Conservation (phyloP, 1,284 basidiomycete genomes). For the Mycosarcoma mackinlayi region DNA sequence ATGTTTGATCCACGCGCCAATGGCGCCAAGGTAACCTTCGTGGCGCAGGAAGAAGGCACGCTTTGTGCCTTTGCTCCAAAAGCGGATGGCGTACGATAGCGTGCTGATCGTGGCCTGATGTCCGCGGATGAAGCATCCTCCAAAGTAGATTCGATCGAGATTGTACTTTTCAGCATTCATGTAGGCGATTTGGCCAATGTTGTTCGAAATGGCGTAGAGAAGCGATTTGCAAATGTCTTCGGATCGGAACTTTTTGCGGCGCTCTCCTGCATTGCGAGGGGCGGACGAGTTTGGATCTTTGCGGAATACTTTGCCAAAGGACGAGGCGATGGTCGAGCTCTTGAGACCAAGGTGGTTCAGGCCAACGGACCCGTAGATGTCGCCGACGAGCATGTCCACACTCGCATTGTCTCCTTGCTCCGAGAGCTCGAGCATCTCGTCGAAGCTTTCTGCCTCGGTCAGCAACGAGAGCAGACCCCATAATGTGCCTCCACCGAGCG, state of each 20-base stretch:
- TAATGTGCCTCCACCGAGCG: constrained; percentile 97
- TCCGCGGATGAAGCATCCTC: constrained; percentile 97
- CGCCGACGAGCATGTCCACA: constrained; percentile 99
- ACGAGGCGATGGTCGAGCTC: constrained; percentile 95
- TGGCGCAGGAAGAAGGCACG: constrained; percentile 95
- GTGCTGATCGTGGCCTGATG: constrained; percentile 98
- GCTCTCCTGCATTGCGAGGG: constrained; percentile 37
- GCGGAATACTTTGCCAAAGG: constrained; percentile 98
- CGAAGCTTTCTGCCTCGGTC: constrained; percentile 94
- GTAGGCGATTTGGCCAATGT: constrained; percentile 99
- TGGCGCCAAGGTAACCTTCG: constrained; percentile 91
- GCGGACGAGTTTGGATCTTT: constrained; percentile 70
- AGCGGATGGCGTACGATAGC: constrained; percentile 97
- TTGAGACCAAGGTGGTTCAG: constrained; percentile 78
- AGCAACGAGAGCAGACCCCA: constrained; percentile 95
- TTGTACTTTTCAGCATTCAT: constrained; percentile 99
- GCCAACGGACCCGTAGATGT: constrained; percentile 91
- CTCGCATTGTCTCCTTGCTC: constrained; percentile 91
- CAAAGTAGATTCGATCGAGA: constrained; percentile 96
- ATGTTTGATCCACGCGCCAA: constrained; percentile 68
- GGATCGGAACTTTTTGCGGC: constrained; percentile 80
- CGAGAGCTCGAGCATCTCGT: constrained; percentile 95
- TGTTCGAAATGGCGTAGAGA: constrained; percentile 96
- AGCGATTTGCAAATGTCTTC: constrained; percentile 91
- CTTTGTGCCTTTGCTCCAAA: constrained; percentile 99